Conservation (phyloP, 129 eudicot species). For the Pulicaria dysenterica region DNA sequence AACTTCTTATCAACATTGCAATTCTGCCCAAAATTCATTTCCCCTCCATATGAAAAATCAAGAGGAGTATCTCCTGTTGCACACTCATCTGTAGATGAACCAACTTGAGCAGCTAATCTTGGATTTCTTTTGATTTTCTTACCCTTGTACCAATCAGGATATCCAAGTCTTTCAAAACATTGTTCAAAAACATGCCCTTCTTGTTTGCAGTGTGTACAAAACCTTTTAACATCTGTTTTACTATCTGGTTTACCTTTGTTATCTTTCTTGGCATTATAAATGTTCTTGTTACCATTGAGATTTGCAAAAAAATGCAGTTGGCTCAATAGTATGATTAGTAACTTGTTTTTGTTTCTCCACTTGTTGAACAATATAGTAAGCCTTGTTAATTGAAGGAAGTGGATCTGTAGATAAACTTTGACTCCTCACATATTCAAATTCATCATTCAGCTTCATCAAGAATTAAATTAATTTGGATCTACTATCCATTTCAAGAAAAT, state of each 20-base stretch:
- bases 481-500: no score
- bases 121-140: no score
- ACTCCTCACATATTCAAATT: neutral
- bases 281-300: neutral
- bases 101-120: neutral
- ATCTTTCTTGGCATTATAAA: neutral
- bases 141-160: no score
- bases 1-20: neutral
- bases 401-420: neutral
- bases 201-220: no score
- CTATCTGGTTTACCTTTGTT: neutral
- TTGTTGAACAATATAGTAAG: no score
- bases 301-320: neutral
- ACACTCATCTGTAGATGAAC: no score
- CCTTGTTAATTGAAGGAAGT: no score
- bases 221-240: neutral
- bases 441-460: no score
- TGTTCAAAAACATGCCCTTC: no score
- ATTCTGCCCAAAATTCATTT: neutral
- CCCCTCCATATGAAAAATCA: neutral
- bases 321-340: no score
- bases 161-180: no score
- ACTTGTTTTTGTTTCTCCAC: no score
- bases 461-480: neutral
- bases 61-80: neutral